Percentiles rank a stretch among this genome's conserved stretches.
Evolutionary conservation across 1,139 yeast species (phyloP).

Genomic region (Wickerhamiella infanticola): DNA sequence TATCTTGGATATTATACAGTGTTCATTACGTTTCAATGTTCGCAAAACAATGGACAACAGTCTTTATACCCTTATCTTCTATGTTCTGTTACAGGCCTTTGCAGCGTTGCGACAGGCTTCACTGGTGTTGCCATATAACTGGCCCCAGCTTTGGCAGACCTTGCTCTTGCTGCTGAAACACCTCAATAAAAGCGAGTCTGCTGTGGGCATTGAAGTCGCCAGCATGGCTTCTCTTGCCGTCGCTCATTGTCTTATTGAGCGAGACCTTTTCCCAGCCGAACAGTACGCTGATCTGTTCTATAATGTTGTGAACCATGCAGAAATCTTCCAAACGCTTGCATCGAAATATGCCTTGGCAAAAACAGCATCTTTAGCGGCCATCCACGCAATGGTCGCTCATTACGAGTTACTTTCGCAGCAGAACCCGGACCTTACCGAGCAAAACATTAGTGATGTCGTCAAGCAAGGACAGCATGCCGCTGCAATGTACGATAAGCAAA

Average conservation of each 20-base stretch:
- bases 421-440: constrained; percentile 7
- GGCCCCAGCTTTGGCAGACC: constrained; percentile 28
- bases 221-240: constrained; percentile 11
- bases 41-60: constrained; percentile 20
- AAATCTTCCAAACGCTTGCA: constrained; percentile 14
- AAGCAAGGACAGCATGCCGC: constrained; percentile 17
- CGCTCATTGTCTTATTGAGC: constrained; percentile 19
- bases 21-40: constrained; percentile 22
- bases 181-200: constrained; percentile 3
- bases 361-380: constrained; percentile 14
- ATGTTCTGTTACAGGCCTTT: constrained; percentile 17
- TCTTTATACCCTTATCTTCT: constrained; percentile 20
- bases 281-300: constrained; percentile 25
- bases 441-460: constrained; percentile 16
- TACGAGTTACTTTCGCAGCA: constrained; percentile 14
- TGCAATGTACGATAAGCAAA: not conserved
- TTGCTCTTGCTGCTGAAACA: constrained; percentile 17
- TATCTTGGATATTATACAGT: constrained; percentile 22
- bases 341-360: constrained; percentile 9
- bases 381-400: constrained; percentile 18
- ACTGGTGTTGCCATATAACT: constrained; percentile 20
- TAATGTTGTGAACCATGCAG: constrained; percentile 19
- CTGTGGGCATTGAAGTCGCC: constrained; percentile 7
- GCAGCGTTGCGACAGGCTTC: constrained; percentile 15
- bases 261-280: constrained; percentile 21